phyloP scores from a whole-genome alignment of 305 asterid species.

The Plantago rigida region DNA sequence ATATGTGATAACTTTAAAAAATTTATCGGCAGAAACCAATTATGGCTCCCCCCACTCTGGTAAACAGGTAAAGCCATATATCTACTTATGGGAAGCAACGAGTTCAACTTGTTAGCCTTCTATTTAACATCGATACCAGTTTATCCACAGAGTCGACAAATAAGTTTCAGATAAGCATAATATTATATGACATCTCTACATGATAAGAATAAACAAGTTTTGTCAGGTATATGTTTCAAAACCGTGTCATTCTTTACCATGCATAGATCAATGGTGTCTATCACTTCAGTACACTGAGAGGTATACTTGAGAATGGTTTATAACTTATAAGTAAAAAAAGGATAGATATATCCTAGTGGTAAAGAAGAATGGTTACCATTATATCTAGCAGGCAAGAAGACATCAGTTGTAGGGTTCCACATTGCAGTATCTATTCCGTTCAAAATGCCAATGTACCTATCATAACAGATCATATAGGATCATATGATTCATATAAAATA shows the following conservation, averaged over 20 bases:
- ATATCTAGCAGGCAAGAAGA: conserved; percentile 68
- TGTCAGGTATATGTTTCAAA: no score
- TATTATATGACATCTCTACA: no score
- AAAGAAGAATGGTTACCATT: conserved; percentile 44
- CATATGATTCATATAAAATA: no score
- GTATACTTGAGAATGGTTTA: neutral
- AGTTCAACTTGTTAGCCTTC: no score
- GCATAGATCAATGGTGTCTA: neutral
- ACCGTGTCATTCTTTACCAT: neutral
- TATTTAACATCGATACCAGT: no score
- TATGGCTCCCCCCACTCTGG: no score
- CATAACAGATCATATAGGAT: conserved; percentile 18
- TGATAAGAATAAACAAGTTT: neutral
- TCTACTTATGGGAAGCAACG: no score
- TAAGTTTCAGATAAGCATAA: no score
- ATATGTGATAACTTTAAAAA: no score
- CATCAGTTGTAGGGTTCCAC: conserved; percentile 81
- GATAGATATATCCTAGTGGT: conserved; percentile 2
- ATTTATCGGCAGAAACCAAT: no score
- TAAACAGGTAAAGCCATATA: no score
- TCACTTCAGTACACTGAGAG: neutral
- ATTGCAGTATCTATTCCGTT: conserved; percentile 74
- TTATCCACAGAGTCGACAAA: no score
- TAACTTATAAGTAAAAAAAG: neutral
- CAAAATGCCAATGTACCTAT: conserved; percentile 68